Evolutionary conservation across 75 land plant species (phyloP), one percentile per base, ranked within the genome.

Genomic region (Cryptomeria japonica): DNA sequence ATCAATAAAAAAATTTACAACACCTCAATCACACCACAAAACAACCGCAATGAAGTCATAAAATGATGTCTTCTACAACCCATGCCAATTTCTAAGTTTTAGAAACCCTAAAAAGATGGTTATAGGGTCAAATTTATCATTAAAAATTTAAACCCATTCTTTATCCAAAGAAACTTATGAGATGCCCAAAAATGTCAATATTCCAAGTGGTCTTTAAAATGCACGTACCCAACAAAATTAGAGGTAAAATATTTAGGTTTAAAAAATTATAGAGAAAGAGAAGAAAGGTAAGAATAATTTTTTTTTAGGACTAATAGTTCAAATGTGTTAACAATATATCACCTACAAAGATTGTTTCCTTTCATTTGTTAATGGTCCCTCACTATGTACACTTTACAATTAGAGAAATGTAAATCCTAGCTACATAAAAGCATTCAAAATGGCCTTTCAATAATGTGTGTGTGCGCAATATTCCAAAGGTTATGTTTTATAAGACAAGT

Each of bases 241-340:
- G 53, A 53, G 2, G n/a, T 0, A 2, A 1, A 49, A 84, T 31
- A 6, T 1, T 0, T 18, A 46, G 2, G 31, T 7, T 13, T 47
- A 1, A 49, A 39, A 83, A 16, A 18, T 16, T 28, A 0, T n/a
- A 34, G 1, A 55, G 58, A 55, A 55, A 14, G 85, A 47, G 58
- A 51, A 84, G 85, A 56, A 84, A 84, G 85, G 85, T 84, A 36
- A 51, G 51, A 56, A 51, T 13, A 84, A 84, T 37, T 34, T 84
- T 58, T 56, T n/a, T n/a, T n/a, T n/a, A 84, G 85, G 85, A 80
- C 83, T 28, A 41, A 80, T 19, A 19, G 19, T 31, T 80, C 25
- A 80, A 79, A 80, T 2, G 3, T 6, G 2, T 9, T 18, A 8
- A 16, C 3, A 25, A 9, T 31, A 1, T 18, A 8, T 41, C n/a